Conservation (phyloP, 768 basidiomycete species). For the Kwoniella bestiolae region DNA sequence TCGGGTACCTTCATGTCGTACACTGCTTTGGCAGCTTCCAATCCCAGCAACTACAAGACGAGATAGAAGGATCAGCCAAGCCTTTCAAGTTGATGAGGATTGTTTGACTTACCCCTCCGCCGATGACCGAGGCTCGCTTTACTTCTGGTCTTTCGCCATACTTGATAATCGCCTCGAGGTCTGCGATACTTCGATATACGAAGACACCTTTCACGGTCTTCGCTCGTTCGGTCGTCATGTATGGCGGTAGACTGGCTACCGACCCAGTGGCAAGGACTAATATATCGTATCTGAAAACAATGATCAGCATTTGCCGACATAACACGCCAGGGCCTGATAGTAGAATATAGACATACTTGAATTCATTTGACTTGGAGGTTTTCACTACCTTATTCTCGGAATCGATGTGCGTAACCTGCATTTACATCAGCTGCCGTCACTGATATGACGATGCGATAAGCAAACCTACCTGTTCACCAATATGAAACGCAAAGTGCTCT, state of each 20-base stretch:
- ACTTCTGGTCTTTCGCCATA: slow-evolving; percentile 63
- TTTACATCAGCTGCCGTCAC: background rate
- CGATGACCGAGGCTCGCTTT: slow-evolving; percentile 65
- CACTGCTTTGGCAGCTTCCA: slow-evolving; percentile 75
- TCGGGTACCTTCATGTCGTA: slow-evolving; percentile 65
- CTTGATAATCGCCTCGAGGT: slow-evolving; percentile 68
- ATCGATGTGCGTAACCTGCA: slow-evolving; percentile 41
- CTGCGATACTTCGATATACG: slow-evolving; percentile 73
- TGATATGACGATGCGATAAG: no score
- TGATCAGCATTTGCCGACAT: no score
- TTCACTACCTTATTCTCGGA: slow-evolving; percentile 58
- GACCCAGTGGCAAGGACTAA: slow-evolving; percentile 75
- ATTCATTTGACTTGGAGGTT: slow-evolving; percentile 1
- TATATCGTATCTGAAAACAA: slow-evolving; percentile 62
- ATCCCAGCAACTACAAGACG: slow-evolving; percentile 62
- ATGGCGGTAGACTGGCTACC: slow-evolving; percentile 67
- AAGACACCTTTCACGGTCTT: slow-evolving; percentile 64
- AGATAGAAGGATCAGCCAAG: background rate
- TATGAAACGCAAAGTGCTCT: slow-evolving; percentile 61
- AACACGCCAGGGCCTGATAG: no score
- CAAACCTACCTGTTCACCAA: slow-evolving; percentile 53
- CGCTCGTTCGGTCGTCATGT: slow-evolving; percentile 60
- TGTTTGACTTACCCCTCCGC: slow-evolving; percentile 62
- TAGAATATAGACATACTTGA: background rate
- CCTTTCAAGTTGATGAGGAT: background rate